Percentiles rank a stretch among this genome's conserved stretches.
phyloP scores from a whole-genome alignment of 2,329 filamentous ascomycete species.

The Pestalotiopsis sp. region DNA sequence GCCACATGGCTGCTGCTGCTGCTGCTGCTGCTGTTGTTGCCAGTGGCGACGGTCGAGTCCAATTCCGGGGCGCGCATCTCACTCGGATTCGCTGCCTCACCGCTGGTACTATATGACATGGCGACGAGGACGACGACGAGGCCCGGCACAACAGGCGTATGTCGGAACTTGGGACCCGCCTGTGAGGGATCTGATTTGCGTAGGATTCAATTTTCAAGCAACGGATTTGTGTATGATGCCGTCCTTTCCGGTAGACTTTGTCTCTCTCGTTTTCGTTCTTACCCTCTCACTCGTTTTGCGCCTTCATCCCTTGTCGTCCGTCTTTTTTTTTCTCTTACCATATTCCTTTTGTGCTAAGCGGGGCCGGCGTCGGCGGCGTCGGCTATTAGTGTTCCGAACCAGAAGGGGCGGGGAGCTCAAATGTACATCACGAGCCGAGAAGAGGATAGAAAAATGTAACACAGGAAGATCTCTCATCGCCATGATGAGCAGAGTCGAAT shows the following conservation, averaged over 20 bases:
- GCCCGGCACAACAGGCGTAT: no score
- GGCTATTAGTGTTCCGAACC: neutral
- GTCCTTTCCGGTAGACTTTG: no score
- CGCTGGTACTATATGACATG: neutral
- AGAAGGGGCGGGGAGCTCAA: neutral
- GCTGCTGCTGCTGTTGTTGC: no score
- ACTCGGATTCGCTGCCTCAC: neutral
- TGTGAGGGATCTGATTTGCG: no score
- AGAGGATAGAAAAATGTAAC: no score
- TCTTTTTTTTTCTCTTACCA: neutral
- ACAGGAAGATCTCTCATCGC: no score
- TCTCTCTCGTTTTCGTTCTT: neutral
- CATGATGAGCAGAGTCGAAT: neutral
- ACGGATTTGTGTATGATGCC: no score
- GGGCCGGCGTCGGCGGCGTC: neutral
- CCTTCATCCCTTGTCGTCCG: neutral
- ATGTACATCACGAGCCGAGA: neutral
- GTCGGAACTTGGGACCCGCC: no score
- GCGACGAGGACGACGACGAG: no score
- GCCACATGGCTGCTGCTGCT: no score
- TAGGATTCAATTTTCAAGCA: no score
- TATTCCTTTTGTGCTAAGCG: neutral
- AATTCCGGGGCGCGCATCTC: neutral
- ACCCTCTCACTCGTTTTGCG: neutral
- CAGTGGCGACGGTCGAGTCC: neutral